Base-by-base conservation (phyloP, 306 rosid genomes). In the Lablab purpureus region DNA sequence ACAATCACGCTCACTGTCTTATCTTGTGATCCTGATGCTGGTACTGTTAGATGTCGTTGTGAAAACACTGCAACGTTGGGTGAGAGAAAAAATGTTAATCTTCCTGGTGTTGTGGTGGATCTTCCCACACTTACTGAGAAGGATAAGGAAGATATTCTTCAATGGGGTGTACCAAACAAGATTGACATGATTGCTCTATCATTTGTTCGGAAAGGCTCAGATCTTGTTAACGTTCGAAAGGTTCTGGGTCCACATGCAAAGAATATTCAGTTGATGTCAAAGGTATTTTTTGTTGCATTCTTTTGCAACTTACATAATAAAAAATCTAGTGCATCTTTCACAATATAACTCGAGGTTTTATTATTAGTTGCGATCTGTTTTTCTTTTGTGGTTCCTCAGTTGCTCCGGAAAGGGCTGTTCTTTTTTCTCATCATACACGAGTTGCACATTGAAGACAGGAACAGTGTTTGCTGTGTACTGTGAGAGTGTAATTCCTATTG, bases 141-240 rank as follows among this genome's bases (percentile, higher is more conserved):
- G 90, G 98, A 94, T 73, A 87, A 87, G 91, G 97, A 94, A 80
- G 98, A 94, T 77, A 94, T 94, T 87, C 91, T 94, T 73, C 49
- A 14, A 64, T 94, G 98, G 97, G 98, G 98, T 77, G 98, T 94
- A 78, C 98, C 98, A 21, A 94, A 94, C 90, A 84, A 79, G 4
- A 94, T 94, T 74, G 98, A 94, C 82, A 92, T 94, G 98, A 94
- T 94, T 83, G 98, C 98, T 71, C 97, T 94, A 80, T 94, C 98
- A 75, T 94, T 94, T 86, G 98, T 92, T 34, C 98, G 97, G 45
- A 94, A 94, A 84, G 98, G 98, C 19, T 90, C 97, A 21, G 98
- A 92, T 87, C 97, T 94, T 55, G 97, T 92, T 60, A 89, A 89
- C 84, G 98, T 94, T 43, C 91, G 98, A 18, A 92, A 78, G 92